Evolutionary conservation across 495 filamentous ascomycete species (phyloP), one percentile per base, ranked within the genome.

Genomic region (Penicillium turbatum): DNA sequence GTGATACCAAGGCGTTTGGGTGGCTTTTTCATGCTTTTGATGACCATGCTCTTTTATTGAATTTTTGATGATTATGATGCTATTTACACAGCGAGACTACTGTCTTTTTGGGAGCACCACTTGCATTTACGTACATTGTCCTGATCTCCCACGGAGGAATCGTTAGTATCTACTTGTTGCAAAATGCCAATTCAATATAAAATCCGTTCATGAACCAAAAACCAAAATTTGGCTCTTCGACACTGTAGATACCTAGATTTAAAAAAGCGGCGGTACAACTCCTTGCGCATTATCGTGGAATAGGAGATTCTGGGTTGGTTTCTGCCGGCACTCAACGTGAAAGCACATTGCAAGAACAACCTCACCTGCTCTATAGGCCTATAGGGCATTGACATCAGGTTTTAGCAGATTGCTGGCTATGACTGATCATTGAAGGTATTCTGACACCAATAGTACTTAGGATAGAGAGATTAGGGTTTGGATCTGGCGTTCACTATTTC

Each of bases 1-100:
- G 53, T 30, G 51, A 65, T 65, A 65, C 56, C 56, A 54, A 49
- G 62, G 59, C 62, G 62, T 65, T 64, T n/a, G 10, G 26, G 29
- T 52, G 30, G 38, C 39, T 52, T 41, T 51, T 46, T 38, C 42
- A 41, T 55, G 39, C 38, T 50, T 59, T 53, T 51, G 34, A 42
- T 52, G 48, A 37, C 39, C 35, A 40, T 53, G n/a, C 24, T 12
- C 40, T 24, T 54, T 52, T 21, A 21, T 34, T 57, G 35, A 37
- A 38, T 15, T 53, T 53, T 41, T 59, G 45, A 62, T 55, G 56
- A 62, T 26, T 16, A 51, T 6, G 9, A 43, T 19, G 39, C 46
- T 19, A 29, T 37, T 51, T 42, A 39, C 49, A 35, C 38, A 43
- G 19, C 29, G 30, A 35, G 30, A 26, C 19, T 43, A 15, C 5